Conservation (phyloP, 2,329 filamentous ascomycete genomes). For the Microdochium nivale region DNA sequence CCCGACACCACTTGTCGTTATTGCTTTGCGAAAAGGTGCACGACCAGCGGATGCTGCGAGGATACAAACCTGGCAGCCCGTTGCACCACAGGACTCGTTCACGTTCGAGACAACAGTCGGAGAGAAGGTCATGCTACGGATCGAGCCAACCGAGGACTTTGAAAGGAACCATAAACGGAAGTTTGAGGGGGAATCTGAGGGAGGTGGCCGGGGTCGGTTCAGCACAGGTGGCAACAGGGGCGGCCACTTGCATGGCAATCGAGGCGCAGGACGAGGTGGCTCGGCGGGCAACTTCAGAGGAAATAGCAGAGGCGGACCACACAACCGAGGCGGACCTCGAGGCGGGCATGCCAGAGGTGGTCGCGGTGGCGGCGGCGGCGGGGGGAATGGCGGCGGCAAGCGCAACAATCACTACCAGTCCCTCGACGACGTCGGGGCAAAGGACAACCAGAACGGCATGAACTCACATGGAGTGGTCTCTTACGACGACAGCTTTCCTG, state of each 20-base stretch:
- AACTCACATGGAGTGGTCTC: constrained; percentile 27
- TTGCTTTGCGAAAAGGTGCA: constrained; percentile 69
- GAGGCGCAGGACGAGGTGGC: constrained; percentile 32
- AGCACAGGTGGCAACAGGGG: constrained; percentile 20
- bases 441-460: constrained; percentile 34
- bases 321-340: constrained; percentile 26
- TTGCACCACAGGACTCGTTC: constrained; percentile 61
- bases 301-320: neutral
- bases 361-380: constrained; percentile 26
- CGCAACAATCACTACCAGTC: constrained; percentile 45
- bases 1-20: constrained; percentile 66
- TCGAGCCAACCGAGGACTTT: constrained; percentile 57
- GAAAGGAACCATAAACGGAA: neutral
- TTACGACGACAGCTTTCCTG: constrained; percentile 34
- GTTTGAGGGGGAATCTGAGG: neutral
- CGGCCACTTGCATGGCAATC: constrained; percentile 20
- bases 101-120: constrained; percentile 77
- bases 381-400: constrained; percentile 39
- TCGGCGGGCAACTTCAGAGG: constrained; percentile 22
- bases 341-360: constrained; percentile 25
- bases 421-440: constrained; percentile 54
- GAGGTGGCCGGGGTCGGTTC: constrained; percentile 6
- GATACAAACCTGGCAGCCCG: constrained; percentile 77
- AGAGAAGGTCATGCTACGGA: constrained; percentile 75
- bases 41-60: constrained; percentile 71